Evolutionary conservation across 148 eudicot genomes (phyloP), one percentile per base, ranked within the genome.

Genomic region (Arctostaphylos glauca): DNA sequence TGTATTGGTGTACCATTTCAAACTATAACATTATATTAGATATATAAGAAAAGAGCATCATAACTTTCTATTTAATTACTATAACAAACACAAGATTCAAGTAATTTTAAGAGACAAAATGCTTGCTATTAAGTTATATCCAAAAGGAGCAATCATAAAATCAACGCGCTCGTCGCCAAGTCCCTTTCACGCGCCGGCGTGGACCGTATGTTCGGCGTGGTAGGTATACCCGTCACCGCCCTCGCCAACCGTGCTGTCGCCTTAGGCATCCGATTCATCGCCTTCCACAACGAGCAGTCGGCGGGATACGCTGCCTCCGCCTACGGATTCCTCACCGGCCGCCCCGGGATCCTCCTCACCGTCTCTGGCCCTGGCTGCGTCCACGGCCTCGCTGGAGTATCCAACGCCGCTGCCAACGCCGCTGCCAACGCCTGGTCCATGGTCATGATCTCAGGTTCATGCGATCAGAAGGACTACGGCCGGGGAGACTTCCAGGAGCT

Each of bases 341-440:
- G 87, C n/a, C 98, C 99, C 19, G 99, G 96, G 2, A 52, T 94
- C 47, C 94, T 96, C 23, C 90, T 96, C 82, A 94, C 99, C 31
- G 98, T 96, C 64, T 96, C 99, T 77, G 99, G 97, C 47, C 99
- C 99, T 50, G 99, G 99, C 18, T 93, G 97, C 84, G 98, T 96
- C 31, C 99, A 96, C 84, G 98, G 93, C 56, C 92, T 96, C 76
- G 99, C 99, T 49, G 99, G 99, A 3, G 84, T 96, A 5, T 96
- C 99, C 82, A 94, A 96, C 86, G 97, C 98, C 79, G 86, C 86
- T 64, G 81, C 73, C n/a, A n/a, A n/a, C n/a, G n/a, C n/a, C n/a
- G n/a, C n/a, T n/a, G n/a, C n/a, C 81, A 96, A 96, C 80, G 80
- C 85, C 62, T 96, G 97, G 94, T 98, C 99, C 5, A 68, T 90